Evolutionary conservation across 257 asterid species (phyloP).

Genomic region (Prunella vulgaris): DNA sequence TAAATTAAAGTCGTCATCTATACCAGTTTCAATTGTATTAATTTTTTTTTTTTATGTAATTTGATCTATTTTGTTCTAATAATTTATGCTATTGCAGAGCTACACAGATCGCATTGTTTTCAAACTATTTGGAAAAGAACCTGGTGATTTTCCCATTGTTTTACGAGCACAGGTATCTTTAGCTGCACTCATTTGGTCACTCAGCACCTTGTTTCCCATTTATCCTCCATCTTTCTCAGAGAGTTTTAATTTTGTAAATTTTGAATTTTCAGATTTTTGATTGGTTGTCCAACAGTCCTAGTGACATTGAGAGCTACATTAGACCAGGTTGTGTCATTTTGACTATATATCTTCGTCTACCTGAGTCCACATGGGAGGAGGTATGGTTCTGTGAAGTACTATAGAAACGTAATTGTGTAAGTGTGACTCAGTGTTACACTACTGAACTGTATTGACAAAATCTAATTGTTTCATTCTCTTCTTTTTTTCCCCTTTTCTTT

Average conservation of each 20-base stretch:
- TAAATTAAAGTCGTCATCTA: not conserved
- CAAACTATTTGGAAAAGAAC: conserved; percentile 81
- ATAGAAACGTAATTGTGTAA: conserved; percentile 1
- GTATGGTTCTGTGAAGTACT: conserved; percentile 31
- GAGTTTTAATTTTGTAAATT: conserved; percentile 15
- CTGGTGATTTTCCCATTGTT: conserved; percentile 61
- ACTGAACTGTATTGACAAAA: conserved; percentile 6
- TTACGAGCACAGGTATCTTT: conserved; percentile 65
- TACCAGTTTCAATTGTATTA: not conserved
- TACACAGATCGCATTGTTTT: conserved; percentile 82
- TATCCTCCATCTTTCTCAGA: conserved; percentile 14
- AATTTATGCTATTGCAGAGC: conserved; percentile 40
- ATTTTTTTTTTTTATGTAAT: not conserved
- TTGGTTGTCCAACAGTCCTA: conserved; percentile 85
- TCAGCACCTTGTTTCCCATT: conserved; percentile 9
- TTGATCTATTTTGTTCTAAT: conserved; percentile 10
- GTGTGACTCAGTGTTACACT: not conserved
- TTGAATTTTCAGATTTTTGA: conserved; percentile 68
- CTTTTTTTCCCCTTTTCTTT: conserved; percentile 15
- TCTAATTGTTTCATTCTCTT: not conserved
- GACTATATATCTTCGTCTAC: conserved; percentile 61
- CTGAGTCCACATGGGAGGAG: conserved; percentile 79
- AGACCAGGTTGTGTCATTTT: conserved; percentile 84
- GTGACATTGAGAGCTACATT: conserved; percentile 90
- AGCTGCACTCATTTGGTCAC: conserved; percentile 9